Base-by-base conservation (phyloP, 495 filamentous ascomycete genomes). In the Umbilicaria muhlenbergii region DNA sequence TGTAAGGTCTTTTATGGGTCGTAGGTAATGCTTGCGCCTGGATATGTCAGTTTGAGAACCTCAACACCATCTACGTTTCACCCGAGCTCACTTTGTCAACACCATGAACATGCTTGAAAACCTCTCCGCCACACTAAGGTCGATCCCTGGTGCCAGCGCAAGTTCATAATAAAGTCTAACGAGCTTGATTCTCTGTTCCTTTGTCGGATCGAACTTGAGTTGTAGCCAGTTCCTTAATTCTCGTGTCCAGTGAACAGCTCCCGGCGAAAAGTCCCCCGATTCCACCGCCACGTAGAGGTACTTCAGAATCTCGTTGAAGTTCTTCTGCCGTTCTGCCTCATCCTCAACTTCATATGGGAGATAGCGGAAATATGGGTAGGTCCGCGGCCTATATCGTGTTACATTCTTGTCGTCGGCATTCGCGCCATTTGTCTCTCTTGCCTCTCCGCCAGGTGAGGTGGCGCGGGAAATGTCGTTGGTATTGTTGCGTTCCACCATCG, bases 51-150 rank as follows among this genome's bases (percentile, higher is more conserved):
- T 45, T 45, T 49, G 51, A 32, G 3, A 46, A 43, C 12, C 5
- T 32, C 36, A 11, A 38, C 19, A 24, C 40, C 16, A 21, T 24
- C 8, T 34, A 13, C 28, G 34, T 28, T 10, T 33, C 11, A 35
- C 18, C 7, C 48, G 32, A 50, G 58, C 78, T 68, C 63, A 88
- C 88, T 91, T 91, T 35, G 85, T 89, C 49, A 99, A 65, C 13
- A 82, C 75, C 62, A 94, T 86, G 51, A 95, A 91, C 86, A 94
- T 95, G 72, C 81, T 91, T 11, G 87, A 74, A 58, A 99, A 99
- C 44, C 91, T 71, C 63, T 99, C 92, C 12, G 87, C 70, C 17
- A 86, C 80, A 48, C 65, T 67, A 38, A 70, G 69, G 54, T 96
- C 92, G 41, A 99, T 67, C 4, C 92, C 91, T 1, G 89, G 88